phyloP scores from a whole-genome alignment of 148 eudicot genomes.

The Salicornia ramosissima region DNA sequence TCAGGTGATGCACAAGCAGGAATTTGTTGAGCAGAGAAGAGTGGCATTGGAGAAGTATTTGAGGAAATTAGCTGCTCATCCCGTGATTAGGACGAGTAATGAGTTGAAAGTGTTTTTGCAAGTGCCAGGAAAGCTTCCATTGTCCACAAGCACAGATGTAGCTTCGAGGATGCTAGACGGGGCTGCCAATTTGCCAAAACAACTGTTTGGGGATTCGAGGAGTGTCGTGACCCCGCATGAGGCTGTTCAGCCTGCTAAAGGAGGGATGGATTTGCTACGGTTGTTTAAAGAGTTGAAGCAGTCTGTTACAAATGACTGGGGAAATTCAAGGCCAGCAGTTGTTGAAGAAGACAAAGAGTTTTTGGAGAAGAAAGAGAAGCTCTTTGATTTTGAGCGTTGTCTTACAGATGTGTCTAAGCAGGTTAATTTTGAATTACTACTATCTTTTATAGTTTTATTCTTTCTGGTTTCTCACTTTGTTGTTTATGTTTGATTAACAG shows the following conservation, averaged over 20 bases:
- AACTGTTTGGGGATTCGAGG: constrained; percentile 63
- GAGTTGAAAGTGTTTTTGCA: constrained; percentile 87
- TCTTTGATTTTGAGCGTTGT: constrained; percentile 56
- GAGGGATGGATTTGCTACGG: constrained; percentile 86
- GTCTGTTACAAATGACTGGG: constrained; percentile 81
- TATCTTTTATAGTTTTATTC: neutral
- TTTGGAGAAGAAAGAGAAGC: constrained; percentile 71
- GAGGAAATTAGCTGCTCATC: constrained; percentile 62
- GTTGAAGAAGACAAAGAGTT: constrained; percentile 82
- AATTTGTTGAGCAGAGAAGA: constrained; percentile 87
- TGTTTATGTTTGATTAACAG: neutral
- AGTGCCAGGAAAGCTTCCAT: constrained; percentile 76
- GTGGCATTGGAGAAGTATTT: constrained; percentile 74
- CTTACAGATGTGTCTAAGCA: constrained; percentile 73
- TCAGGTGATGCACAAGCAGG: constrained; percentile 96
- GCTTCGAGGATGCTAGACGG: constrained; percentile 87
- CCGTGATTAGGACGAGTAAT: constrained; percentile 63
- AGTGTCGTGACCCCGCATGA: constrained; percentile 54
- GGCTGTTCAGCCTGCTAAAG: constrained; percentile 79
- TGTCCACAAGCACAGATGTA: constrained; percentile 60
- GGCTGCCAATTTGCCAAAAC: constrained; percentile 70
- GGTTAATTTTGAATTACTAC: constrained; percentile 36
- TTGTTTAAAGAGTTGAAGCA: constrained; percentile 82
- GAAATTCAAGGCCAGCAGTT: constrained; percentile 44
- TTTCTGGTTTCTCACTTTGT: constrained; percentile 5